Base-by-base conservation (phyloP, 768 basidiomycete species). In the Leccinellum albellum region DNA sequence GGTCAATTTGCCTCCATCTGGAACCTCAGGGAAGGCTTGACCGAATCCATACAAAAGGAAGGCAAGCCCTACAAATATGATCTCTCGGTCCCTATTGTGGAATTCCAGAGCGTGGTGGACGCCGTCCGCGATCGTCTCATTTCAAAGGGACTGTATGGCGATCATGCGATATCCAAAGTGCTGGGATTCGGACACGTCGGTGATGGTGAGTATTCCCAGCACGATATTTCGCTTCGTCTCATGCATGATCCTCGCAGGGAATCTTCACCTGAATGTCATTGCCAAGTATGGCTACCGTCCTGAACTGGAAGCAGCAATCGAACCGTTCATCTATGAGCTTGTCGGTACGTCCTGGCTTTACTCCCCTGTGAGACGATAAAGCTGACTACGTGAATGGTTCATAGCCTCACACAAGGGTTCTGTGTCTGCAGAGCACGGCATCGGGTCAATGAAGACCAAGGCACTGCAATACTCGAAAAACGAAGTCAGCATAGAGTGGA, bases 21-120 rank as follows among this genome's bases (percentile, higher is more conserved):
- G 97, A 84, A 86, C 0, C 77, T 98, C 20, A 88, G 96, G 26
- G 97, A 99, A 74, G 87, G 90, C 15, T 80, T 98, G 24, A 85
- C 97, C 2, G 97, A 99, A 71, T 91, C 94, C 5, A 82, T 90
- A 4, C 89, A 90, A 37, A 98, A 98, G 69, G 87, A 92, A 70
- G 97, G 97, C 44, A 94, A 93, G 64, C 86, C 88, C 6, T 98
- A 98, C 78, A 99, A 99, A 75, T 99, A 98, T 68, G 94, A 97
- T 66, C 83, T 99, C 46, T 94, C 91, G 12, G 83, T 98, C 14
- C 95, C 95, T 6, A 78, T 94, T 4, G 80, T 83, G 20, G 82
- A 84, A 59, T 98, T 98, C 81, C 87, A 98, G 74, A 80, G 81
- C 8, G 85, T 96, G 14, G 91, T 98, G 31, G 91, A 97, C 68